Evolutionary conservation across 2,329 filamentous ascomycete genomes (phyloP), one percentile per base, ranked within the genome.

Genomic region (Fusarium penzigii): DNA sequence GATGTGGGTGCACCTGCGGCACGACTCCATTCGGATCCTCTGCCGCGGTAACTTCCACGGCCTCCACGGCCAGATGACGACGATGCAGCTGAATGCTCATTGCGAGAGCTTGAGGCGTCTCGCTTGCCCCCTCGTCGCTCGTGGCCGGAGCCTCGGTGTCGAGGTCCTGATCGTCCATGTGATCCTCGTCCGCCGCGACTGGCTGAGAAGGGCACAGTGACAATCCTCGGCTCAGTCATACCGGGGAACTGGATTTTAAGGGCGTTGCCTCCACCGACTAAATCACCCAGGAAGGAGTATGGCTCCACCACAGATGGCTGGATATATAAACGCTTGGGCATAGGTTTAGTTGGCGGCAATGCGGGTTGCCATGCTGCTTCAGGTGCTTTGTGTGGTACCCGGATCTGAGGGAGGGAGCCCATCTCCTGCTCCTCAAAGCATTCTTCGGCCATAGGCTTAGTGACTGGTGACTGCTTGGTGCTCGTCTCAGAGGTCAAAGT

Each of bases 361-460:
- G 81, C 82, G 13, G 84, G 80, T 50, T 80, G 76, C 85, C 86
- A 90, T 14, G 84, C 81, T 36, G 80, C 78, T 36, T 83, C 79
- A 1, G 87, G 85, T 5, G 80, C 79, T 51, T 79, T 79, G 43
- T 79, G 76, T 8, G 88, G 88, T n/a, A 92, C 73, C 49, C 81
- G 82, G 20, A 92, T 84, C 17, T 82, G 78, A 1, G 88, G 88
- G n/a, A 90, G 72, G 8, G 88, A 92, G 4, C 88, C 88, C 76
- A 89, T 89, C 68, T 92, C 88, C 64, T 89, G 87, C 65, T 91
- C 87, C 65, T 90, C 89, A 58, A 92, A 92, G 58, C 89, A 90
- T 55, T 89, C 86, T 57, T 91, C 88, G 6, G 88, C 87, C 72
- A 90, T 87, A 44, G 84, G 84, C 65, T 87, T 89, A 5, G 84